These are phyloP conservation scores for Cryptococcus sp. DNA, from an alignment of 1,284 basidiomycete genomes.

Conservation along the genomic window DNA sequence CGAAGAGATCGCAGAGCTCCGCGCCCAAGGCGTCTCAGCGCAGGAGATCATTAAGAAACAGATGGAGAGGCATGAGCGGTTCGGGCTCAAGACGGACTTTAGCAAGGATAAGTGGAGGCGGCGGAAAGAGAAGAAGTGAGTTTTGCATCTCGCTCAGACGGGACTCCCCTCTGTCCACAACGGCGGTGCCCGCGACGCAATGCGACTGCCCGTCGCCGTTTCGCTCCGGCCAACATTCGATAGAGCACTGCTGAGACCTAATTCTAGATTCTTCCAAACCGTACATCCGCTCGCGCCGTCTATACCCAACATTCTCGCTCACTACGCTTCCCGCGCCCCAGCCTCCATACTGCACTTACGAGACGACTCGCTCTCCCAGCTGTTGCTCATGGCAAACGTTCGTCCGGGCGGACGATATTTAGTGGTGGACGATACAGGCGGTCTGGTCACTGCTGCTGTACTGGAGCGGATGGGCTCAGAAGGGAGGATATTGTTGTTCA, in stretches of 20 bases:
- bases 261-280: slow-evolving; percentile 76
- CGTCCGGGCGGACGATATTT: slow-evolving; percentile 84
- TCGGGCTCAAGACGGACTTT: slow-evolving; percentile 89
- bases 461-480: slow-evolving; percentile 83
- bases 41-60: slow-evolving; percentile 92
- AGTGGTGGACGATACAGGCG: slow-evolving; percentile 88
- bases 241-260: background rate
- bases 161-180: too few species aligned
- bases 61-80: slow-evolving; percentile 86
- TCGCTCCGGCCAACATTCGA: background rate
- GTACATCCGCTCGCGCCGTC: slow-evolving; percentile 90
- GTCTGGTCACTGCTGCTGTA: slow-evolving; percentile 81
- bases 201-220: too few species aligned
- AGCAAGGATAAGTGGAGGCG: slow-evolving; percentile 96
- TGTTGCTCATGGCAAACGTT: slow-evolving; percentile 80
- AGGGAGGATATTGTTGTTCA: slow-evolving; percentile 81
- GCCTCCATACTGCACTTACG: slow-evolving; percentile 81
- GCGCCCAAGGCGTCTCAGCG: slow-evolving; percentile 46
- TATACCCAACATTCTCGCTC: slow-evolving; percentile 81
- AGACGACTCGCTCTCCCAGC: slow-evolving; percentile 83
- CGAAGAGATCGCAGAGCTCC: slow-evolving; percentile 74
- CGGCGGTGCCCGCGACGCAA: too few species aligned
- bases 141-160: slow-evolving; percentile 9
- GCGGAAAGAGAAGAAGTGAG: slow-evolving; percentile 89
- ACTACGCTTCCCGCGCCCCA: slow-evolving; percentile 70